Base-by-base conservation (phyloP, 768 basidiomycete species). In the Russula earlei region DNA sequence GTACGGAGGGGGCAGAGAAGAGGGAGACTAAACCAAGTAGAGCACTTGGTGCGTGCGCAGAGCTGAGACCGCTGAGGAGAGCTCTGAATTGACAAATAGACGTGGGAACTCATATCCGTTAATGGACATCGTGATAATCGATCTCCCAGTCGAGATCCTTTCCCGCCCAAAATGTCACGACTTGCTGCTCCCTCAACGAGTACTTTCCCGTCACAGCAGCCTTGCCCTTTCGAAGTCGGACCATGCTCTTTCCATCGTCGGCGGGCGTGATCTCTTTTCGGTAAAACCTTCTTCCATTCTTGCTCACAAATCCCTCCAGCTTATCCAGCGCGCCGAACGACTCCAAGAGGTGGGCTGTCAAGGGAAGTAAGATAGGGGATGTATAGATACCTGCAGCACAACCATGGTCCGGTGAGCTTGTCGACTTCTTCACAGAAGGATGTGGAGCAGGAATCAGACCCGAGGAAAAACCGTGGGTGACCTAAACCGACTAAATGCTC, bases 361-460 rank as follows among this genome's bases (percentile, higher is more conserved):
- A 77, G 2, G 96, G 93, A 15, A 99, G 77, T 19, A 99, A 76
- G 62, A 95, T 85, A 5, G 93, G 87, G 4, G 89, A 91, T 1
- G 96, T 98, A 69, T 98, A 98, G 50, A 98, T 83, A 0, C 96
- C 96, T 10, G 96, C 96, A 1, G 96, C 94, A 69, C 96, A 99
- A 17, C 82, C 74, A 31, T 82, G 77, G 19, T 71, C 71, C 7
- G 88, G 85, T 5, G 83, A 79, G 58, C 87, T 80, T 17, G 79
- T 82, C 4, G 86, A 78, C 69, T 92, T 86, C 51, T 77, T 73
- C 27, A 74, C 67, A 29, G 77, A 76, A 5, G 87, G 84, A 69
- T 99, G 96, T 38, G 96, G 96, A 1, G 96, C 96, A 27, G 89
- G n/a, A 92, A 71, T 99, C 96, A 17, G 91, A 94, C 19, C 96